These are phyloP conservation scores for Acanthamoeba divionensis DNA, from an alignment of 208 protist species.

Conservation along the genomic window DNA sequence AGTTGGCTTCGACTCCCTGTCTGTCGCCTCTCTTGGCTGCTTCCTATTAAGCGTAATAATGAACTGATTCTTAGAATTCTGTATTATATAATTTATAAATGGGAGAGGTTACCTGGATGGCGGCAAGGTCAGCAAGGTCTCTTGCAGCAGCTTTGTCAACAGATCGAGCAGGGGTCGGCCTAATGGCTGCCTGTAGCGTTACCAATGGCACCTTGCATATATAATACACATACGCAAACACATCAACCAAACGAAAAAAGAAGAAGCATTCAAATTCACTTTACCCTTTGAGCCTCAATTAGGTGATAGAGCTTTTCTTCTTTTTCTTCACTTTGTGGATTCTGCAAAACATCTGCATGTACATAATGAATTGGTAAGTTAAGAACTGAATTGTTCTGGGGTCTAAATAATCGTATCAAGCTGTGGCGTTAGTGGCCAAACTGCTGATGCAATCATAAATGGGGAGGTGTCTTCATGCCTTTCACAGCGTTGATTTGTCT, in stretches of 20 bases:
- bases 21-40: neutral
- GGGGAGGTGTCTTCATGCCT: no score
- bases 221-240: no score
- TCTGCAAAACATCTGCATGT: neutral
- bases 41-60: no score
- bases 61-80: no score
- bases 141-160: neutral
- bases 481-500: slow-evolving; percentile 20
- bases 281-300: neutral
- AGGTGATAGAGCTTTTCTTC: neutral
- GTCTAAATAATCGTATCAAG: neutral
- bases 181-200: neutral
- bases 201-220: neutral
- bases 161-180: neutral
- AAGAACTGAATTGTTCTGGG: neutral
- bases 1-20: neutral
- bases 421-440: no score
- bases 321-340: neutral
- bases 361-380: neutral
- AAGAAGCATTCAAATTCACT: no score
- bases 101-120: neutral
- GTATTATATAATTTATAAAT: no score
- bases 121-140: neutral
- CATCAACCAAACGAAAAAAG: no score
- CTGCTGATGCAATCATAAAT: no score